Evolutionary conservation across 177 flowering plant species (phyloP).

Genomic region (Vitis hybrid): DNA sequence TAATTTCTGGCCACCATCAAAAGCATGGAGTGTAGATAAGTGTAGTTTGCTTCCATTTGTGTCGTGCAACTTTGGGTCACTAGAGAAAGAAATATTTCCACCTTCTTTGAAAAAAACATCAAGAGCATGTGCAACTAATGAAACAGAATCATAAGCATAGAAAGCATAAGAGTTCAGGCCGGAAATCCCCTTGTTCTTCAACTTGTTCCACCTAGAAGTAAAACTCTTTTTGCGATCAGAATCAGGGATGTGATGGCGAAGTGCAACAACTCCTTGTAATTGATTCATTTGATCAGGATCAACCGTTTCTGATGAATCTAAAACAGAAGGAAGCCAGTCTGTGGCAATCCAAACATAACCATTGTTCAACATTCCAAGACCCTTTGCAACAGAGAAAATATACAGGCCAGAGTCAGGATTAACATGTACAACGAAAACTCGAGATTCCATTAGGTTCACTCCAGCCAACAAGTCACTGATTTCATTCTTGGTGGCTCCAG

Average conservation of each 20-base stretch:
- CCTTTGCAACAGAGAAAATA: slow-evolving; percentile 58
- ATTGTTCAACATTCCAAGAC: slow-evolving; percentile 55
- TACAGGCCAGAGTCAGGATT: slow-evolving; percentile 71
- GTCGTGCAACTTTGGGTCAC: slow-evolving; percentile 51
- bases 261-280: slow-evolving; percentile 77
- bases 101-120: slow-evolving; percentile 56
- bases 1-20: slow-evolving; percentile 55
- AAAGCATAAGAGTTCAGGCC: slow-evolving; percentile 64
- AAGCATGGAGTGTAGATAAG: slow-evolving; percentile 47
- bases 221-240: slow-evolving; percentile 43
- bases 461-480: slow-evolving; percentile 48
- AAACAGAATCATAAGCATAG: slow-evolving; percentile 87
- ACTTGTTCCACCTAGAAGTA: slow-evolving; percentile 47
- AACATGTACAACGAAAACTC: slow-evolving; percentile 79
- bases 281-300: slow-evolving; percentile 40
- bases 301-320: slow-evolving; percentile 50
- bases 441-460: slow-evolving; percentile 79
- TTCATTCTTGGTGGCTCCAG: slow-evolving; percentile 39
- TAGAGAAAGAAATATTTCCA: slow-evolving; percentile 54
- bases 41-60: slow-evolving; percentile 44
- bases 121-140: slow-evolving; percentile 80
- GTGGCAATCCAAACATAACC: slow-evolving; percentile 94
- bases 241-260: slow-evolving; percentile 76
- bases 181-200: slow-evolving; percentile 29
- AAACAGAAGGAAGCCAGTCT: slow-evolving; percentile 78